Evolutionary conservation across 2,329 filamentous ascomycete species (phyloP).

Genomic region (Ophiostoma angusticollis): DNA sequence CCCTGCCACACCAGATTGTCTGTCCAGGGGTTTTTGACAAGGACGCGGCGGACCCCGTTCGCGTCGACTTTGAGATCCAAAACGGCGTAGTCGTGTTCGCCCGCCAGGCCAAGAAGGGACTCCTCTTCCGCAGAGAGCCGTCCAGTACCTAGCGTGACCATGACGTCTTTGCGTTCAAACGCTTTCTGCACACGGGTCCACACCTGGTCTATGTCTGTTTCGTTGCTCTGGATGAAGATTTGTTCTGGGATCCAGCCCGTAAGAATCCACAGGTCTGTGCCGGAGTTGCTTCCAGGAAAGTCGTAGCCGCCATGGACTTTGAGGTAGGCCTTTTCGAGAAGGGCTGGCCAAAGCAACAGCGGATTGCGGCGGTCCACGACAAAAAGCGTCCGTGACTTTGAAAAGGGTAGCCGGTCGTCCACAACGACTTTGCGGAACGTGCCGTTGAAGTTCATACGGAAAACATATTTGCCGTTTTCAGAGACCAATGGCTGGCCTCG

Average conservation of each 20-base stretch:
- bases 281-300: constrained; percentile 94
- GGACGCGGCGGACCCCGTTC: constrained; percentile 50
- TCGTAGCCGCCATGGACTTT: constrained; percentile 94
- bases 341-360: constrained; percentile 74
- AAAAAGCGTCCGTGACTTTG: constrained; percentile 62
- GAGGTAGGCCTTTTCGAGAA: constrained; percentile 91
- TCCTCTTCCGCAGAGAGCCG: constrained; percentile 67
- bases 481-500: constrained; percentile 50
- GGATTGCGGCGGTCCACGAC: constrained; percentile 79
- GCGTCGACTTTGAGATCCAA: constrained; percentile 58
- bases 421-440: constrained; percentile 78
- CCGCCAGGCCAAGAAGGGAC: constrained; percentile 65
- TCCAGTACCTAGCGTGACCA: constrained; percentile 84
- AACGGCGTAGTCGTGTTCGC: constrained; percentile 89
- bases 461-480: constrained; percentile 74
- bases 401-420: constrained; percentile 73
- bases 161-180: constrained; percentile 65
- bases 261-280: constrained; percentile 83
- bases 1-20: constrained; percentile 65
- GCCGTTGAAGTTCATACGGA: constrained; percentile 92
- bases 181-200: constrained; percentile 68
- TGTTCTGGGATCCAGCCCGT: constrained; percentile 97
- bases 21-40: constrained; percentile 95
- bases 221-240: constrained; percentile 74
- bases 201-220: constrained; percentile 54